These are phyloP conservation scores for Ceratobasidium sp. DNA, from an alignment of 1,284 basidiomycete species.

Conservation along the genomic window DNA sequence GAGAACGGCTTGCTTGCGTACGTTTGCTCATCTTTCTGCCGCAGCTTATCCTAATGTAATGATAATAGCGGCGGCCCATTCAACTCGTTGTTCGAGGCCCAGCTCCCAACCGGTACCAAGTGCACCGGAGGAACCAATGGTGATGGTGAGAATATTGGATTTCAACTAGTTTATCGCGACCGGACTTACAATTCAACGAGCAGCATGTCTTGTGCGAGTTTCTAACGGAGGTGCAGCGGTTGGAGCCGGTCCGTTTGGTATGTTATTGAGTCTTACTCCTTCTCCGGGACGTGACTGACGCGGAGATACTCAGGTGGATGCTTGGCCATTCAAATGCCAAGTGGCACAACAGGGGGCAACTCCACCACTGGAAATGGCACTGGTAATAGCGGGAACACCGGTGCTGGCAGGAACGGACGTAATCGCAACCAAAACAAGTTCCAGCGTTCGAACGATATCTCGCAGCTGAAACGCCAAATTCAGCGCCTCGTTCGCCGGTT, in stretches of 20 bases:
- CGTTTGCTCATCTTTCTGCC: neutral
- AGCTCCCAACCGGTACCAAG: slow-evolving; percentile 16
- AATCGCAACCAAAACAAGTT: neutral
- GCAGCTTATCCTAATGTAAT: neutral
- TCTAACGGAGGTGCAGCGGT: slow-evolving; percentile 29
- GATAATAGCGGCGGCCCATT: slow-evolving; percentile 20
- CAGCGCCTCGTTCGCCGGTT: slow-evolving; percentile 28
- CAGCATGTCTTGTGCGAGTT: slow-evolving; percentile 28
- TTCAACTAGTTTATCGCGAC: neutral
- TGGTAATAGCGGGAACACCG: neutral
- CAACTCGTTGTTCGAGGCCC: slow-evolving; percentile 30
- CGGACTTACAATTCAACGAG: neutral
- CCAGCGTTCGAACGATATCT: slow-evolving; percentile 13
- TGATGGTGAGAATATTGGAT: slow-evolving; percentile 10
- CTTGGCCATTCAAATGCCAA: slow-evolving; percentile 23
- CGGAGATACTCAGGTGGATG: slow-evolving; percentile 16
- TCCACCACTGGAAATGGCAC: slow-evolving; percentile 5
- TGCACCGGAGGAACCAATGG: slow-evolving; percentile 29
- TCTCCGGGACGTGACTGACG: neutral
- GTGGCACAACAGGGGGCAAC: neutral
- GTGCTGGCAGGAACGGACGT: neutral
- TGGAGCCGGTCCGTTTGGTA: slow-evolving; percentile 34
- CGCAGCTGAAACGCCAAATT: slow-evolving; percentile 26
- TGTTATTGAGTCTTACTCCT: neutral
- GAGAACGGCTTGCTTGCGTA: slow-evolving; percentile 31